Percentiles rank a stretch among this genome's conserved stretches.
These are phyloP conservation scores for Globisporangium mamillatum DNA, from an alignment of 352 stramenopile species.

Conservation along the genomic window DNA sequence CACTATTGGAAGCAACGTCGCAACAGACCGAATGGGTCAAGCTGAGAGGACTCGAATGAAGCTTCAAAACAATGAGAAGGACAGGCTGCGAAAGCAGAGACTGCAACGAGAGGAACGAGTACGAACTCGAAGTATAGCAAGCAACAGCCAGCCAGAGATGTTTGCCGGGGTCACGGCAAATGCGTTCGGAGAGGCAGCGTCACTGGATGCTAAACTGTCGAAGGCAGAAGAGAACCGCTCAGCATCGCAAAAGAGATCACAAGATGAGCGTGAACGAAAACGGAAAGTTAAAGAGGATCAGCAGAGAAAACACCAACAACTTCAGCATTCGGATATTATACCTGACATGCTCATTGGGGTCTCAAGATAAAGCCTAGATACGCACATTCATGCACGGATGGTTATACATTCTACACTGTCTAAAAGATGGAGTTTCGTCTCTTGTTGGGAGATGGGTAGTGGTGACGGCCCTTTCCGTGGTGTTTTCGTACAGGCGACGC, in stretches of 20 bases:
- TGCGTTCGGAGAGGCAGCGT: not conserved
- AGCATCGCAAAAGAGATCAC: constrained; percentile 11
- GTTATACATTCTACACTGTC: constrained; percentile 21
- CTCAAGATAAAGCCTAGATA: constrained; percentile 7
- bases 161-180: not conserved
- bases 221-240: constrained; percentile 13
- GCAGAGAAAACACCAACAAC: constrained; percentile 17
- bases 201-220: constrained; percentile 7
- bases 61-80: constrained; percentile 37
- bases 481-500: constrained; percentile 7
- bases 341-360: constrained; percentile 30
- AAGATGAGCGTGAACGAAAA: constrained; percentile 20
- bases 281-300: constrained; percentile 8
- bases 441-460: constrained; percentile 7
- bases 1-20: constrained; percentile 13
- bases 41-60: constrained; percentile 40
- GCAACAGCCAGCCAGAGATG: constrained; percentile 9
- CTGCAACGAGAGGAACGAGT: constrained; percentile 38
- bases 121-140: constrained; percentile 26
- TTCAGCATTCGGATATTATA: constrained; percentile 17
- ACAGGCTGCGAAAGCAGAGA: constrained; percentile 44
- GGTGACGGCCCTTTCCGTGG: constrained; percentile 4
- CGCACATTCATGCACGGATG: constrained; percentile 9
- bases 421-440: constrained; percentile 53
- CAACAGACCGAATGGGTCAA: constrained; percentile 33